Conservation (phyloP, 805 yeast genomes). For the Pichia sporocuriosa region DNA sequence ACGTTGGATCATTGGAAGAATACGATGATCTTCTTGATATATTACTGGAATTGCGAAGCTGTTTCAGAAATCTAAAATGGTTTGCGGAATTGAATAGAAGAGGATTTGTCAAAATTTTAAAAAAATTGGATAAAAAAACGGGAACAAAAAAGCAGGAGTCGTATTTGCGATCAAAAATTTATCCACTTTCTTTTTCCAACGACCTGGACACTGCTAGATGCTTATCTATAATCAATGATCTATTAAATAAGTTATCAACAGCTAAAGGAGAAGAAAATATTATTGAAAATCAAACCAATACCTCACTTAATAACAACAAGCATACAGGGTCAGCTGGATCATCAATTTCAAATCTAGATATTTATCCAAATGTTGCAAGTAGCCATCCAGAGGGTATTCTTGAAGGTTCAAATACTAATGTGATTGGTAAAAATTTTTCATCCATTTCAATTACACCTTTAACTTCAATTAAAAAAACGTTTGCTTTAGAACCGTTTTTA, state of each 20-base stretch:
- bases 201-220: slow-evolving; percentile 52
- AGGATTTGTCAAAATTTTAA: slow-evolving; percentile 82
- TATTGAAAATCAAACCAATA: too few relatives aligned
- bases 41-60: slow-evolving; percentile 66
- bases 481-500: slow-evolving; percentile 18
- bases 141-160: slow-evolving; percentile 51
- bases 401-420: neutral
- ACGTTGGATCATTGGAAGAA: slow-evolving; percentile 41
- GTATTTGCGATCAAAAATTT: slow-evolving; percentile 61
- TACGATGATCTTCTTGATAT: slow-evolving; percentile 59
- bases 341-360: slow-evolving; percentile 9
- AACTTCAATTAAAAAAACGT: neutral
- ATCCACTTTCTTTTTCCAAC: slow-evolving; percentile 72
- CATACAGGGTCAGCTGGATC: slow-evolving; percentile 9
- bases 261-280: slow-evolving; percentile 12
- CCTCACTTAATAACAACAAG: too few relatives aligned
- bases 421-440: neutral
- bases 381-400: too few relatives aligned
- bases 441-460: neutral
- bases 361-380: too few relatives aligned
- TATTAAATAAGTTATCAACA: slow-evolving; percentile 42
- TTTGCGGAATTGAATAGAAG: slow-evolving; percentile 87
- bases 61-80: slow-evolving; percentile 83
- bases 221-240: slow-evolving; percentile 45
- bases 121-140: slow-evolving; percentile 81